These are phyloP conservation scores for Gynochthodes officinalis DNA, from an alignment of 257 asterid genomes.

Conservation along the genomic window DNA sequence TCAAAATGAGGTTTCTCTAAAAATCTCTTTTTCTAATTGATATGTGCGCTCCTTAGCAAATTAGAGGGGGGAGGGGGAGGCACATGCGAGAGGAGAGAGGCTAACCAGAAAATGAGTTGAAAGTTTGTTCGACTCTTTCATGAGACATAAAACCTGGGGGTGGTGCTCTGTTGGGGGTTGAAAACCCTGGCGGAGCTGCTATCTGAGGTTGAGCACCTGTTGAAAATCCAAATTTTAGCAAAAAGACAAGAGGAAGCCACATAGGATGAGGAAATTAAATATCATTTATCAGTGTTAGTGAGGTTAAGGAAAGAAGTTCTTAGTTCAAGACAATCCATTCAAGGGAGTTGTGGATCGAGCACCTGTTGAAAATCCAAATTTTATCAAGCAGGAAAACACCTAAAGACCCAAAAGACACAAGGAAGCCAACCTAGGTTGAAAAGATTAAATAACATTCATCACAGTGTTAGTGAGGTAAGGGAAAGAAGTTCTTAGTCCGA, in stretches of 20 bases:
- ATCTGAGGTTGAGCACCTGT: conserved; percentile 81
- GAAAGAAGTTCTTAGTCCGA: not conserved
- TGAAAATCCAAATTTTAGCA: too few species aligned
- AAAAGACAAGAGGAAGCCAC: not conserved
- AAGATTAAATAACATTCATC: not conserved
- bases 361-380: conserved; percentile 41
- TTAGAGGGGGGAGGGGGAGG: not conserved
- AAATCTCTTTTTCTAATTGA: not conserved
- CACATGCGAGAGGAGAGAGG: not conserved
- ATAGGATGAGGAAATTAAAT: not conserved
- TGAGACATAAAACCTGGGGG: conserved; percentile 88
- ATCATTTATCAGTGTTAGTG: too few species aligned
- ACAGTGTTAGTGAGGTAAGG: too few species aligned
- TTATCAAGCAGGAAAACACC: conserved; percentile 12
- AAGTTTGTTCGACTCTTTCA: conserved; percentile 58
- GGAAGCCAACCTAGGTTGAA: not conserved
- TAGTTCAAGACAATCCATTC: not conserved
- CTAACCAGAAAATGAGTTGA: conserved; percentile 55
- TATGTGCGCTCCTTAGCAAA: not conserved
- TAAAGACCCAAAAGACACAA: not conserved
- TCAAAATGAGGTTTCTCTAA: not conserved
- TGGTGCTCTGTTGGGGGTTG: conserved; percentile 67
- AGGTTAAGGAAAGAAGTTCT: not conserved
- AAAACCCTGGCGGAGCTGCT: conserved; percentile 97
- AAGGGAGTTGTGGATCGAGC: conserved; percentile 33